Percentiles rank a stretch among this genome's conserved stretches.
Evolutionary conservation across 1,139 yeast species (phyloP).

Genomic region (Hanseniaspora gamundiae): DNA sequence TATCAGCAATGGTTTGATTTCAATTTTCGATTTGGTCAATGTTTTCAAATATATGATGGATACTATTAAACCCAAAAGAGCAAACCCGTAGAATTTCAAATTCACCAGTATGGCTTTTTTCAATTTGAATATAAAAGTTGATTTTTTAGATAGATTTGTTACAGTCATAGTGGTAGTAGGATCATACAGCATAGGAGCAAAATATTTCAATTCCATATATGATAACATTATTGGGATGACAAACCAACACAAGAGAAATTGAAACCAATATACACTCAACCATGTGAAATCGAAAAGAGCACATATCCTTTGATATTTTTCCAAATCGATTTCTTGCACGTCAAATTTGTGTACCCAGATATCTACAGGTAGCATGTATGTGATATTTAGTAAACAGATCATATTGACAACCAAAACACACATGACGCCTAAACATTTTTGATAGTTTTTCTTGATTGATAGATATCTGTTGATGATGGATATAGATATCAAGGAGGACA

Average conservation of each 20-base stretch:
- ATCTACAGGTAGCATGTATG: slow-evolving; percentile 21
- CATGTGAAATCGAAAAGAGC: slow-evolving; percentile 14
- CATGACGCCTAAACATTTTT: slow-evolving; percentile 16
- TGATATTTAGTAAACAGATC: slow-evolving; percentile 17
- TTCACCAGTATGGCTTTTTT: slow-evolving; percentile 16
- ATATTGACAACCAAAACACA: slow-evolving; percentile 15
- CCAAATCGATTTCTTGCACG: neutral
- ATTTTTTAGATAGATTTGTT: neutral
- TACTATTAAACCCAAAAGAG: slow-evolving; percentile 13
- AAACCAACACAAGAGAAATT: slow-evolving; percentile 23
- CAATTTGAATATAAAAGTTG: slow-evolving; percentile 3
- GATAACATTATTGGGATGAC: slow-evolving; percentile 22
- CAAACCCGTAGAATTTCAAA: slow-evolving; percentile 20
- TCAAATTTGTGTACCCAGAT: slow-evolving; percentile 7
- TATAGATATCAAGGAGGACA: neutral
- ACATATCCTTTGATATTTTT: neutral
- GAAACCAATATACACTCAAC: slow-evolving; percentile 20
- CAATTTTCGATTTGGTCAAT: slow-evolving; percentile 17
- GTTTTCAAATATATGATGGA: slow-evolving; percentile 18
- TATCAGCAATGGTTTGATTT: slow-evolving; percentile 22
- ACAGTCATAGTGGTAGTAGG: slow-evolving; percentile 7
- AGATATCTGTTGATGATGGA: slow-evolving; percentile 17
- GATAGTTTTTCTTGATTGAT: slow-evolving; percentile 19
- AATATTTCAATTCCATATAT: slow-evolving; percentile 19
- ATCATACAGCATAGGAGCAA: slow-evolving; percentile 8